Evolutionary conservation across 2,329 filamentous ascomycete genomes (phyloP), one percentile per base, ranked within the genome.

Genomic region (Emericellopsis cladophorae): DNA sequence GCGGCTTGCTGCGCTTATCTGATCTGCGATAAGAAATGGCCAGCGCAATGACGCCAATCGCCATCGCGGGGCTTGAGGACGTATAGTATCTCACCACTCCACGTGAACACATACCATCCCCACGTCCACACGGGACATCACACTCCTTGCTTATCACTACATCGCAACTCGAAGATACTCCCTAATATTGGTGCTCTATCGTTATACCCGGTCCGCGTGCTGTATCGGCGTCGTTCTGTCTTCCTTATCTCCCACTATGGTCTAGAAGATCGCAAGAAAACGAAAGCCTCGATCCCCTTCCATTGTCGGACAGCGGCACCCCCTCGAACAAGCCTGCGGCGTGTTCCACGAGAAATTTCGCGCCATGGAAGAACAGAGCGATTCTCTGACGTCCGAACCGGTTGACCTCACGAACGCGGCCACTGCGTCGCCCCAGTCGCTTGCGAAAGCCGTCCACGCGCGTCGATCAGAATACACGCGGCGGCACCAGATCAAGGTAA

Each of bases 401-500:
- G 60, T 60, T 41, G 69, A 76, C 31, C 51, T 64, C 2, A 58
- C 67, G n/a, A 29, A 9, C 26, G 12, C 26, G 9, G 26, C 26
- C 9, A 29, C 26, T 29, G 33, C 37, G 12, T 40, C 41, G 12
- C 74, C 71, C 1, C 67, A 71, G 40, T 79, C 76, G 4, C 70
- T 82, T n/a, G 74, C 75, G 36, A 68, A 66, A 45, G 75, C 76
- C 24, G 67, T 96, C 32, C 75, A 81, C 54, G 79, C 83, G 32
- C 76, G 92, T 41, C 76, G 80, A 52, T 65, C 74, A 38, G 89
- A 96, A 58, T 98, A 89, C 57, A 81, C 83, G 22, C 76, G 79
- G 31, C 75, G 79, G 35, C 80, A 80, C 56, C 74, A 74, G 39
- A 76, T 95, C 50, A 81, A 80, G 48, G 75, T 98, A 59, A 95